These are phyloP conservation scores for Pilatotrama ljubarskyi DNA, from an alignment of 768 basidiomycete species.

Conservation along the genomic window DNA sequence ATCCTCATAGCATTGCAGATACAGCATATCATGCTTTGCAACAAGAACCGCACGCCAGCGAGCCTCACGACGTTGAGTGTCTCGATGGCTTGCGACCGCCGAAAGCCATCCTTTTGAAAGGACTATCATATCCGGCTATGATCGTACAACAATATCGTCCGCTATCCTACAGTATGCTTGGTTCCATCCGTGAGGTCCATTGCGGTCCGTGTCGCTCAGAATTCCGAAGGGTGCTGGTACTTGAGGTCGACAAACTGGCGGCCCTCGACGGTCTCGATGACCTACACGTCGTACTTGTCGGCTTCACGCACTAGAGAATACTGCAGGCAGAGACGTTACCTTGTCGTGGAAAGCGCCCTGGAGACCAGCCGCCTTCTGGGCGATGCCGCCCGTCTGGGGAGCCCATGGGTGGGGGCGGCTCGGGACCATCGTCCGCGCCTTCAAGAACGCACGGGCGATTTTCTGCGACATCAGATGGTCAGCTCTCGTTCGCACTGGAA, in stretches of 20 bases:
- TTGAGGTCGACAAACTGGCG: conserved; percentile 23
- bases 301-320: not conserved
- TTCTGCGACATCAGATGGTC: not conserved
- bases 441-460: conserved; percentile 22
- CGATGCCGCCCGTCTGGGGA: conserved; percentile 25
- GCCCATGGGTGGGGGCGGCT: conserved; percentile 25
- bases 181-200: not conserved
- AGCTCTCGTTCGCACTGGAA: not conserved
- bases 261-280: conserved; percentile 21
- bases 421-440: conserved; percentile 24
- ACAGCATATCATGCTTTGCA: too few relatives aligned
- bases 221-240: conserved; percentile 17
- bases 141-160: too few relatives aligned
- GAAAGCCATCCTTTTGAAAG: too few relatives aligned
- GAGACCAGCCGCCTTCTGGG: conserved; percentile 25
- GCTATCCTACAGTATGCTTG: not conserved
- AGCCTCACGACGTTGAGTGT: too few relatives aligned
- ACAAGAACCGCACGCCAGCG: too few relatives aligned
- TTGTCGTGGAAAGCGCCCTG: conserved; percentile 22
- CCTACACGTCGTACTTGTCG: not conserved
- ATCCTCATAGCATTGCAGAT: too few relatives aligned
- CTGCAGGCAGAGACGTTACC: conserved; percentile 4
- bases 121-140: too few relatives aligned
- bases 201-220: not conserved
- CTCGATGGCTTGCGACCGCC: too few relatives aligned